Evolutionary conservation across 768 basidiomycete species (phyloP), one percentile per base, ranked within the genome.

Genomic region (Rhodotorula graminis): DNA sequence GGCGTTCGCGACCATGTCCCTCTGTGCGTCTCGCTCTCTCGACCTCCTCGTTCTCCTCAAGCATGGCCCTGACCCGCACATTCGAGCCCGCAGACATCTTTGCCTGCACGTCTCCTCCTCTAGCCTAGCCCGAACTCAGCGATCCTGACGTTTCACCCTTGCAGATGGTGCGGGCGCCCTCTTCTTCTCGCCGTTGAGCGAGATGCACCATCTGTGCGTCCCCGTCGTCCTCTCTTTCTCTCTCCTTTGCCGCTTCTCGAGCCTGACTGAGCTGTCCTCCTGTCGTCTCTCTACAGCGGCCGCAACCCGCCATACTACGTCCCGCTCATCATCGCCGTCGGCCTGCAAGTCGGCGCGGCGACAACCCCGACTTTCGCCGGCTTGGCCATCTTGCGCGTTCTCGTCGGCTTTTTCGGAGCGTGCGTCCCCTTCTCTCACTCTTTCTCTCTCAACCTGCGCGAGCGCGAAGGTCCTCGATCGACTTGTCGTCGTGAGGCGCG

Each of bases 11-110:
- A 25, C 9, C 18, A 33, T 9, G 72, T 82, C n/a, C 78, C 78
- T 42, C 65, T 82, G 27, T 78, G 78, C 3, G 75, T 82, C 37
- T 81, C 80, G 70, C 80, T 82, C 37, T 81, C 80, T 71, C 80
- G 82, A 21, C 70, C 73, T 29, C n/a, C 27, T 53, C 53, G 31
- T 15, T 15, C 29, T 1, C 55, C 5, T 4, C n/a, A n/a, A n/a
- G n/a, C n/a, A n/a, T n/a, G n/a, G n/a, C n/a, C n/a, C n/a, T n/a
- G n/a, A n/a, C n/a, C n/a, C n/a, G n/a, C n/a, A n/a, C n/a, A n/a
- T n/a, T 56, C 2, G 10, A 4, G 2, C 55, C 4, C 9, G n/a
- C 55, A 56, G 55, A 33, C 19, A 37, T 57, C 56, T 57, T 57
- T 9, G 31, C 33, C 56, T 57, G 56, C 37, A 12, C 33, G 53